phyloP scores from a whole-genome alignment of 2,329 filamentous ascomycete species.

The Epichloe scottii region DNA sequence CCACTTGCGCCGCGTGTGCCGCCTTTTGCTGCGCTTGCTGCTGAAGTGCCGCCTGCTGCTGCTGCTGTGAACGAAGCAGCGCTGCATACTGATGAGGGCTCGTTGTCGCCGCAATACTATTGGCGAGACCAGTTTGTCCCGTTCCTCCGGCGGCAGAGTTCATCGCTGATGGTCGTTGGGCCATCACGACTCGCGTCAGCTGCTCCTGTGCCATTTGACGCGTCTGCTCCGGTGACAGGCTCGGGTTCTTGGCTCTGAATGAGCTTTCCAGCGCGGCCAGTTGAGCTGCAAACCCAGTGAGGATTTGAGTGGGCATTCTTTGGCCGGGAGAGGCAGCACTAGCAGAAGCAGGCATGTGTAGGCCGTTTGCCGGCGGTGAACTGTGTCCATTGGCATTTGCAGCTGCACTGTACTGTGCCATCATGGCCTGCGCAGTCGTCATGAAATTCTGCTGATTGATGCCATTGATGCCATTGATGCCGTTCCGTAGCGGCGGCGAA shows the following conservation, averaged over 20 bases:
- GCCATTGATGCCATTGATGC: constrained; percentile 29
- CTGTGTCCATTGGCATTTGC: constrained; percentile 30
- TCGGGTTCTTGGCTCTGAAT: constrained; percentile 39
- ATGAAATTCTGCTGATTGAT: constrained; percentile 41
- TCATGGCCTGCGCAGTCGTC: constrained; percentile 39
- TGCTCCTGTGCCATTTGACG: constrained; percentile 40
- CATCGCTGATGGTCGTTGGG: constrained; percentile 40
- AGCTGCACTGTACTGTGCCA: constrained; percentile 33
- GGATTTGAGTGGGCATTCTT: constrained; percentile 29
- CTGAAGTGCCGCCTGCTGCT: constrained; percentile 26
- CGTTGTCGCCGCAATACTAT: constrained; percentile 33
- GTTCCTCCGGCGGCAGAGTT: constrained; percentile 39
- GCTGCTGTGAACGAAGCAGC: constrained; percentile 44
- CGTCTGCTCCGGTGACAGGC: constrained; percentile 34
- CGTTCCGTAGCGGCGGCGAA: constrained; percentile 31
- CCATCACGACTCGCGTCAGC: constrained; percentile 33
- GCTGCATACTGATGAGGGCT: constrained; percentile 49
- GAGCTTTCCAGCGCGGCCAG: constrained; percentile 39
- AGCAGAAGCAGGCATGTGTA: constrained; percentile 34
- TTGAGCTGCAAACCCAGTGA: constrained; percentile 34
- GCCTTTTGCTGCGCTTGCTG: constrained; percentile 18
- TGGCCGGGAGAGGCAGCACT: constrained; percentile 30
- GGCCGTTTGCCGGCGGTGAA: constrained; percentile 30
- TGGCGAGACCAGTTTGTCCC: constrained; percentile 35
- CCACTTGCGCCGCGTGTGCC: constrained; percentile 14